Evolutionary conservation across 805 yeast genomes (phyloP), one percentile per base, ranked within the genome.

Genomic region (Sugiyamaella qingdaonensis): DNA sequence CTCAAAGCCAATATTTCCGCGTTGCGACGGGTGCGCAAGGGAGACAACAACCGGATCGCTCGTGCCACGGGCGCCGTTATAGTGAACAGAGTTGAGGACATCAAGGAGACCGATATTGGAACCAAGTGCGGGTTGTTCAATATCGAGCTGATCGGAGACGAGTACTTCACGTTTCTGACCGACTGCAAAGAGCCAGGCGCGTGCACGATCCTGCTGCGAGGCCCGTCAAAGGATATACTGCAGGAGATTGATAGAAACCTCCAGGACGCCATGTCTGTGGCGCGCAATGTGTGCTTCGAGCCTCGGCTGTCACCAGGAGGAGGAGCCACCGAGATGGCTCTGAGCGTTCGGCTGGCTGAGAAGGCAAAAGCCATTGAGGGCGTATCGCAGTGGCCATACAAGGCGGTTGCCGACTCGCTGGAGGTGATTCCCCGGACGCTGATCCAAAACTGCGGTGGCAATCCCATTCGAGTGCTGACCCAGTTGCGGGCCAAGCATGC

Each of bases 311-410:
- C 96, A 1, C 99, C 99, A 48, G 99, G 99, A 64, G 99, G 99
- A 56, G 99, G 99, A 64, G 99, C 99, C 50, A 92, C 97, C 29
- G 99, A 94, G 74, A 94, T 94, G 98, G 98, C 98, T 2, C 90
- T 94, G 37, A 79, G 92, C 55, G 97, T 94, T 31, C 82, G 78
- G 60, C 78, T 94, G 55, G 80, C 96, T 14, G 97, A 91, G 68
- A 85, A 82, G 73, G 97, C 98, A 48, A 92, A 90, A 75, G 78
- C 83, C 48, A 81, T 94, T 61, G 97, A 90, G 69, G 99, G 98
- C 57, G 86, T 92, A 54, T 91, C 87, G 54, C 99, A 94, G 73
- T 92, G 96, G 96, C 99, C 99, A 47, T 94, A 94, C 72, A 94
- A 88, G 73, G 97, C 98, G 2, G 98, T 94, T 51, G 96, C 97